Conservation (phyloP, 345 rosid species). For the Eucalyptus curtisii region DNA sequence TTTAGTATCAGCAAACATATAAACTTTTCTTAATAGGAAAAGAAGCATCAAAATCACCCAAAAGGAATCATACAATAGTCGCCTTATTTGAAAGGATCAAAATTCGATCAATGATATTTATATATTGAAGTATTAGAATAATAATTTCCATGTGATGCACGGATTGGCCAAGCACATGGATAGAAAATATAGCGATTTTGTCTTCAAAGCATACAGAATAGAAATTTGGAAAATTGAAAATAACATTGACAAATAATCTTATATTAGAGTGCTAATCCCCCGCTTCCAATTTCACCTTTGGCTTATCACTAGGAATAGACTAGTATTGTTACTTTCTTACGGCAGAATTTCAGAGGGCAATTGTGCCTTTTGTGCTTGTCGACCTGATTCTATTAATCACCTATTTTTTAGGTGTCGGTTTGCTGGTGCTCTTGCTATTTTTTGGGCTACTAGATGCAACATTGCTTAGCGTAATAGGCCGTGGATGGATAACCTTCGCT, state of each 20-base stretch:
- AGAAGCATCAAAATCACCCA: neutral
- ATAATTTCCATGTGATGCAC: neutral
- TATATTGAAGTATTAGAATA: neutral
- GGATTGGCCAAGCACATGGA: neutral
- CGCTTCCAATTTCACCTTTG: too few species aligned
- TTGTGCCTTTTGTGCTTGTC: too few species aligned
- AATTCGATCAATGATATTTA: neutral
- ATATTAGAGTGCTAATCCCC: too few species aligned
- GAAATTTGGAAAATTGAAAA: neutral
- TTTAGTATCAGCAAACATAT: rapidly evolving
- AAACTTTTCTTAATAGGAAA: neutral
- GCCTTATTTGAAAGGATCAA: rapidly evolving
- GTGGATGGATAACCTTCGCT: too few species aligned
- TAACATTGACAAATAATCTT: neutral
- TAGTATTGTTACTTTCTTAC: too few species aligned
- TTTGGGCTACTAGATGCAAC: too few species aligned
- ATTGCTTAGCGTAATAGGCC: too few species aligned
- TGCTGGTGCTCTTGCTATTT: too few species aligned
- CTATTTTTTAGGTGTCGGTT: too few species aligned
- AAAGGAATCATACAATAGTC: neutral
- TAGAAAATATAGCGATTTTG: neutral
- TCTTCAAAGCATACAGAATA: neutral
- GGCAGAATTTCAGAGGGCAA: too few species aligned
- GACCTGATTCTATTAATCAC: too few species aligned
- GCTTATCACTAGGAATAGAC: too few species aligned